Percentiles rank a stretch among this genome's conserved stretches.
phyloP scores from a whole-genome alignment of 108 stramenopile genomes.

The Cyclotella choctawhatcheeana region DNA sequence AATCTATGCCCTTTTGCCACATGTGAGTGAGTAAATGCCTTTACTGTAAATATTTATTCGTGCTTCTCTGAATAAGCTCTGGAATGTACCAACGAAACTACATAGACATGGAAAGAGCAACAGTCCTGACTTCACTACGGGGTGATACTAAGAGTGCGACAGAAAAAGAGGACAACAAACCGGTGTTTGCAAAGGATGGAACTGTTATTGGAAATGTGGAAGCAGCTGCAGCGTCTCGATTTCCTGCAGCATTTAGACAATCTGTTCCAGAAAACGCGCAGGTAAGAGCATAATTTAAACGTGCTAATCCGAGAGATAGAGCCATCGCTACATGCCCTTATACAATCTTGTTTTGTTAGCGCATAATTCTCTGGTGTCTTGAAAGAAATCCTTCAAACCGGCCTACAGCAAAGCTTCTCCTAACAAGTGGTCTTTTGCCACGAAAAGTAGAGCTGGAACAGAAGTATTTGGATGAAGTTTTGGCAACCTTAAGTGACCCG shows the following conservation, averaged over 20 bases:
- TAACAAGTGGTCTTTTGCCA: conserved; percentile 68
- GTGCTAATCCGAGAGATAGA: too few relatives aligned
- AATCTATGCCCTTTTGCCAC: conserved; percentile 65
- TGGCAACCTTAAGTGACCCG: conserved; percentile 73
- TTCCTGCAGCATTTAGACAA: conserved; percentile 58
- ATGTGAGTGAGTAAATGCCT: too few relatives aligned
- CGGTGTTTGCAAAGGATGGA: conserved; percentile 38
- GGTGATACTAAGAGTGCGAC: conserved; percentile 41
- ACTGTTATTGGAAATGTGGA: conserved; percentile 32
- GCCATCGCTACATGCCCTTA: too few relatives aligned
- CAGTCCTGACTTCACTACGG: conserved; percentile 53
- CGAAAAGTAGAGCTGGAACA: conserved; percentile 79
- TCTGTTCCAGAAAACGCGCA: conserved; percentile 62
- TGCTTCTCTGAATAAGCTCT: too few relatives aligned
- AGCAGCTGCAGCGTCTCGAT: conserved; percentile 43
- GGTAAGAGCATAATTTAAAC: too few relatives aligned
- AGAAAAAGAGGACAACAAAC: conserved; percentile 32
- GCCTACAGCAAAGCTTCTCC: conserved; percentile 66
- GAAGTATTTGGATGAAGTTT: conserved; percentile 78
- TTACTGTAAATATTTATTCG: too few relatives aligned
- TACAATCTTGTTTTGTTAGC: conserved; percentile 8
- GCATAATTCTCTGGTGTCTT: conserved; percentile 80
- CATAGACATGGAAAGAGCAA: conserved; percentile 70
- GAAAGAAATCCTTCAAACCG: conserved; percentile 63
- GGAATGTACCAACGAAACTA: too few relatives aligned